Evolutionary conservation across 306 rosid genomes (phyloP), one percentile per base, ranked within the genome.

Genomic region (Cercis canadensis): DNA sequence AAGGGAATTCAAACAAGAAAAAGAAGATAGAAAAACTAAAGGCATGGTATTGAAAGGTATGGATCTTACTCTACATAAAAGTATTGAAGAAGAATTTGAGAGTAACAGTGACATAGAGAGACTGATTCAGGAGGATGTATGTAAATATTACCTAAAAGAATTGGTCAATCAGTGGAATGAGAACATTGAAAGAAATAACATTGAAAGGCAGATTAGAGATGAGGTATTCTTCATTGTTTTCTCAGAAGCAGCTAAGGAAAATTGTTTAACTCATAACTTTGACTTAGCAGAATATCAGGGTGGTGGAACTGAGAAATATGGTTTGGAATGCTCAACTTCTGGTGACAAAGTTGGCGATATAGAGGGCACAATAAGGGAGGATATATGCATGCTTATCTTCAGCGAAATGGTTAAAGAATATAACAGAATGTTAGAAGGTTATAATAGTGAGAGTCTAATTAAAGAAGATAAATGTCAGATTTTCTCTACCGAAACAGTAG

Each of bases 191-290:
- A 70, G 40, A 43, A n/a, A 75, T 46, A 63, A 54, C 62, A 57
- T 70, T 16, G 88, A 87, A 75, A 57, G 82, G 44, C 82, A 72
- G 21, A 75, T 63, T 10, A 71, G 91, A 72, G 89, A 87, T 13
- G 86, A 81, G 32, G 69, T 81, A 51, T 32, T 49, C 72, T 40
- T 55, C 66, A 47, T 73, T 53, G 75, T 71, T 67, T 69, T 88
- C 44, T 53, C 45, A 4, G 85, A 85, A 67, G 36, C 50, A 43
- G 46, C 75, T 49, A 82, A 67, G 72, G 75, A 77, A 44, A 55
- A 59, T 18, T 10, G 49, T 49, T 80, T 64, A 41, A 62, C 46
- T 41, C 43, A 65, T 63, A 65, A 81, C 56, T 47, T 50, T 9
- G 33, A 53, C 57, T 36, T 68, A 41, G 61, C 36, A 11, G 51